Percentiles rank a stretch among this genome's conserved stretches.
These are phyloP conservation scores for Amphicarpaea edgeworthii DNA, from an alignment of 306 rosid genomes.

Conservation along the genomic window DNA sequence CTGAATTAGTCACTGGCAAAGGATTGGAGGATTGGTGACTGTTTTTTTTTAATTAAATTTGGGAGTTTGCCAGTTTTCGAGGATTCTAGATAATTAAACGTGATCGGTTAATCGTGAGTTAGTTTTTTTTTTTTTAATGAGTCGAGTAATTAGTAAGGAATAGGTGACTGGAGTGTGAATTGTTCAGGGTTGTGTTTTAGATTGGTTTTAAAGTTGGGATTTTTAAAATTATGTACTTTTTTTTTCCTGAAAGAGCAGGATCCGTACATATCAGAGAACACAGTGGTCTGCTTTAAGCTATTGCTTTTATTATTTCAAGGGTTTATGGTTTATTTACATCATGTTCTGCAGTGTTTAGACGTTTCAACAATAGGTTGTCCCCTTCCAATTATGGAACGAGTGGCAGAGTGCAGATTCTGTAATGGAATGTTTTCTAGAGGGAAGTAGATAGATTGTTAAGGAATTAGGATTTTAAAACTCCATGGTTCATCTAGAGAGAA, in stretches of 20 bases:
- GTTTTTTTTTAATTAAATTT: neutral
- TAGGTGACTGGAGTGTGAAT: conserved; percentile 6
- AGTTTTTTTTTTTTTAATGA: neutral
- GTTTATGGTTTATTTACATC: conserved; percentile 11
- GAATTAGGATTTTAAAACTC: conserved; percentile 29
- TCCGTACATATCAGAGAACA: neutral
- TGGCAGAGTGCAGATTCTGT: conserved; percentile 7
- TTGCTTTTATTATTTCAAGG: neutral
- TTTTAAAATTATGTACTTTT: neutral
- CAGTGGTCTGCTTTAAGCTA: neutral
- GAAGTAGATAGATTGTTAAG: conserved; percentile 1
- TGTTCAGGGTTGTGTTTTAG: neutral
- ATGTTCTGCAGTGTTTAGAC: neutral
- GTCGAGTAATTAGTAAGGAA: neutral
- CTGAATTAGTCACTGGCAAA: neutral
- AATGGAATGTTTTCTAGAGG: neutral
- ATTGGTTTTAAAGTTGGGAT: conserved; percentile 4
- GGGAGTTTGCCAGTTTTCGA: neutral
- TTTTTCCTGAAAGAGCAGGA: neutral
- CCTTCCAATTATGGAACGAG: neutral
- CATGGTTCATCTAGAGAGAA: neutral
- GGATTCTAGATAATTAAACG: conserved; percentile 5
- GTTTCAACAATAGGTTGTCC: neutral
- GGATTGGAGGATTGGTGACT: conserved; percentile 9
- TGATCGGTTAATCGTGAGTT: conserved; percentile 8